Conservation (phyloP, 2,329 filamentous ascomycete genomes). For the Plectosphaerella sp. region DNA sequence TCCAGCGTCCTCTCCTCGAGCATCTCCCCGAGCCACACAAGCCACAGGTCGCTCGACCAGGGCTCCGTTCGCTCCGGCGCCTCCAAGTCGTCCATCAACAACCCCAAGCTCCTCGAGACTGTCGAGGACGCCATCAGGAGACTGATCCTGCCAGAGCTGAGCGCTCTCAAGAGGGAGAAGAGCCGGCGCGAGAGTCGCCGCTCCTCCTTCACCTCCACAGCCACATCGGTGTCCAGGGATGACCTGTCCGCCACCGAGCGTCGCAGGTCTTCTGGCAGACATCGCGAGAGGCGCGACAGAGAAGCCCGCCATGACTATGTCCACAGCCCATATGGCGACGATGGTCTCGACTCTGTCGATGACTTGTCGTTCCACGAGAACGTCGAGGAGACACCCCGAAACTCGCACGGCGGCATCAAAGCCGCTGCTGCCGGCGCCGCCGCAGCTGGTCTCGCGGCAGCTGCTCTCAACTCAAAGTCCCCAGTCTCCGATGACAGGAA, state of each 20-base stretch:
- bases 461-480: slow-evolving; percentile 32
- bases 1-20: slow-evolving; percentile 52
- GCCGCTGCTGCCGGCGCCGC: slow-evolving; percentile 41
- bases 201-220: slow-evolving; percentile 58
- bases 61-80: slow-evolving; percentile 46
- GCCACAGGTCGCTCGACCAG: slow-evolving; percentile 51
- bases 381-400: slow-evolving; percentile 40
- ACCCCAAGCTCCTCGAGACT: slow-evolving; percentile 83
- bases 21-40: slow-evolving; percentile 49
- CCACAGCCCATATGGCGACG: slow-evolving; percentile 38
- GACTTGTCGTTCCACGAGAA: slow-evolving; percentile 30
- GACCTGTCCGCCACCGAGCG: slow-evolving; percentile 51
- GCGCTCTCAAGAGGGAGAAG: slow-evolving; percentile 85
- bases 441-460: slow-evolving; percentile 28
- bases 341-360: slow-evolving; percentile 38
- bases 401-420: slow-evolving; percentile 37
- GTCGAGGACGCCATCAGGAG: slow-evolving; percentile 91
- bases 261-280: slow-evolving; percentile 52
- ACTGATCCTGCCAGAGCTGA: slow-evolving; percentile 85
- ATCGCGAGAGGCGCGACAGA: slow-evolving; percentile 29
- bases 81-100: slow-evolving; percentile 75
- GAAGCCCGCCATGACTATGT: slow-evolving; percentile 53
- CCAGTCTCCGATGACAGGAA: slow-evolving; percentile 45
- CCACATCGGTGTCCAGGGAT: slow-evolving; percentile 47
- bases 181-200: slow-evolving; percentile 69